Base-by-base conservation (phyloP, 75 land plant genomes). In the Isoetes taiwanensis region DNA sequence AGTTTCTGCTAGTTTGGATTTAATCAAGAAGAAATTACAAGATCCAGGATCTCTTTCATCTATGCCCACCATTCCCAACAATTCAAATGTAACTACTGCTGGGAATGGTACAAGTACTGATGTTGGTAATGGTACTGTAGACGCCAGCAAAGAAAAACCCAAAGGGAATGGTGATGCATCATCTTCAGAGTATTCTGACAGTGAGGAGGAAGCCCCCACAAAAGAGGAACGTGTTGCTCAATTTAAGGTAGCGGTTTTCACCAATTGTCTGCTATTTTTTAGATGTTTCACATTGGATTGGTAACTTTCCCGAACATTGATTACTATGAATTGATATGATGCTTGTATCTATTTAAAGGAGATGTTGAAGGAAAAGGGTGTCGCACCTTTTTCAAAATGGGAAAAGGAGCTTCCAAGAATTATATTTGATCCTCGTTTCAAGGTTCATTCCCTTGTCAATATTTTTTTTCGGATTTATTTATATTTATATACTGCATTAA, bases 361-460 rank as follows among this genome's bases (percentile, higher is more conserved):
- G 53, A 91, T 91, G 97, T 77, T 91, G 28, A 91, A 81, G 67
- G 97, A 91, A 40, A 73, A 86, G 62, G 95, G 97, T 59, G 82
- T 91, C 30, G 85, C 89, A 35, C 97, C 97, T 43, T 91, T 91
- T 56, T 83, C 97, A 34, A 91, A 91, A 70, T 91, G 97, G 97
- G 95, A 91, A 41, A 91, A 91, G 61, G 97, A 87, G 57, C 57
- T 91, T 27, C 97, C 97, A 24, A 91, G 87, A 73, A 78, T 91
- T 35, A 60, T 91, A 1, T 83, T 91, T 75, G 95, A 91, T 74
- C 89, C 89, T 11, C 89, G 95, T 34, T 91, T 91, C 62, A 87
- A 91, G 97, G 97, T 91, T 64, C 69, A 76, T 68, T 70, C 62
- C 24, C 12, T 48, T 12, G 28, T 48, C 24, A 2, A 10, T 26